phyloP scores from a whole-genome alignment of 192 early-diverging fungal genomes.

The Rhizoclosmatium sp. region DNA sequence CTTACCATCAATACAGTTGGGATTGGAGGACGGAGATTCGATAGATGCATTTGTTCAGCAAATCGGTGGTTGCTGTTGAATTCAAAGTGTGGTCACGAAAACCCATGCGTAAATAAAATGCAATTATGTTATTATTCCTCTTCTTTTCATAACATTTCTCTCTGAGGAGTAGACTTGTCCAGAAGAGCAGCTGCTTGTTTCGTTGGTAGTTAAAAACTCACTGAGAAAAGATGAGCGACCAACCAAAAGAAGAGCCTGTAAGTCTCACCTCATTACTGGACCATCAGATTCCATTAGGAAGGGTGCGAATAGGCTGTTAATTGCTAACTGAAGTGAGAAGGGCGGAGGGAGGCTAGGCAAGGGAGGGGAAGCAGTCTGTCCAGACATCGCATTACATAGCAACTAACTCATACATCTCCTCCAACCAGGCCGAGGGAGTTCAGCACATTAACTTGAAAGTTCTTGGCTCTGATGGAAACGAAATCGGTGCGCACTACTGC shows the following conservation, averaged over 20 bases:
- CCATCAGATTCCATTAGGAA: too few species aligned
- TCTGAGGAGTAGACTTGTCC: not conserved
- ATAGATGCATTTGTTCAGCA: conserved; percentile 95
- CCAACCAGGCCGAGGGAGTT: conserved; percentile 32
- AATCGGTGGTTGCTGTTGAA: conserved; percentile 68
- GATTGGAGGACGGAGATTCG: conserved; percentile 93
- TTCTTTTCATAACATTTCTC: too few species aligned
- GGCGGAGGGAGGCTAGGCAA: not conserved
- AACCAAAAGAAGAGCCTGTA: too few species aligned
- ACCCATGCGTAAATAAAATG: too few species aligned
- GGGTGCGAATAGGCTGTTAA: not conserved
- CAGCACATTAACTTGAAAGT: conserved; percentile 95
- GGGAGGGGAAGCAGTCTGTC: not conserved
- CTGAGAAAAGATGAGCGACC: too few species aligned
- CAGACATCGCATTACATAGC: not conserved
- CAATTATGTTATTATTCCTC: too few species aligned
- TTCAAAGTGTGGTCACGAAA: not conserved
- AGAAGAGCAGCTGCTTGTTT: too few species aligned
- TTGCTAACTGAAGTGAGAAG: not conserved
- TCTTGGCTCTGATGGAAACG: conserved; percentile 64
- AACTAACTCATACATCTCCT: not conserved
- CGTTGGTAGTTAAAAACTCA: too few species aligned
- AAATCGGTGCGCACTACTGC: conserved; percentile 70
- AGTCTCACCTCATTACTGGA: too few species aligned
- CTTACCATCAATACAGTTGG: conserved; percentile 59